These are phyloP conservation scores for Dendrocalamus latiflorus DNA, from an alignment of 202 grass and related monocot species.

Conservation along the genomic window DNA sequence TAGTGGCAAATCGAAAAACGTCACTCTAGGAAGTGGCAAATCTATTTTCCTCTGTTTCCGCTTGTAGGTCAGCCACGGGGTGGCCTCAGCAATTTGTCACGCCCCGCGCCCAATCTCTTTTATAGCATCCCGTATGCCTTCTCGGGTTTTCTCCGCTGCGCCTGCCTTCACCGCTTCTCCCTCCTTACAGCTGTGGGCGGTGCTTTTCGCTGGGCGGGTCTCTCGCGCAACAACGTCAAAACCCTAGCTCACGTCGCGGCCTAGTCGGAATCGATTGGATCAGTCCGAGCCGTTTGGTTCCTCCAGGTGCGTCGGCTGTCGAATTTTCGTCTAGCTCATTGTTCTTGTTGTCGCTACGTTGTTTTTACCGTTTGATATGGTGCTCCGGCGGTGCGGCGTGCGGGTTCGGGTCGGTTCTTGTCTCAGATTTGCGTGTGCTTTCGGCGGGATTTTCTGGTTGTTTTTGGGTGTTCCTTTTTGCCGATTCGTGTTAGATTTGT, in stretches of 20 bases:
- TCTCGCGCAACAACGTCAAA: constrained; percentile 5
- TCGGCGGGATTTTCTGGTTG: neutral
- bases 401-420: neutral
- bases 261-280: constrained; percentile 9
- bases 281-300: neutral
- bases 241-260: constrained; percentile 9
- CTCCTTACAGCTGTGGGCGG: constrained; percentile 20
- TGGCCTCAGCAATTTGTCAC: constrained; percentile 29
- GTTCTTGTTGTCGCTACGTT: no score
- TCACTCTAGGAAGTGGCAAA: no score
- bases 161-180: neutral
- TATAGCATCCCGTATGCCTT: constrained; percentile 30
- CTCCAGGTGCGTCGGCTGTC: constrained; percentile 27
- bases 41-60: neutral
- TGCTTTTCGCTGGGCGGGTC: constrained; percentile 18
- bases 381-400: neutral
- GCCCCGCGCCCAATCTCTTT: neutral
- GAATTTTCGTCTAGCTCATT: neutral
- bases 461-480: neutral
- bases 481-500: neutral
- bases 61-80: neutral
- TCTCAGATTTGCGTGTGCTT: neutral
- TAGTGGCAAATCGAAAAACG: no score
- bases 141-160: constrained; percentile 23
- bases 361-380: neutral